Conservation (phyloP, 2,329 filamentous ascomycete species). For the Monosporascus sp. region DNA sequence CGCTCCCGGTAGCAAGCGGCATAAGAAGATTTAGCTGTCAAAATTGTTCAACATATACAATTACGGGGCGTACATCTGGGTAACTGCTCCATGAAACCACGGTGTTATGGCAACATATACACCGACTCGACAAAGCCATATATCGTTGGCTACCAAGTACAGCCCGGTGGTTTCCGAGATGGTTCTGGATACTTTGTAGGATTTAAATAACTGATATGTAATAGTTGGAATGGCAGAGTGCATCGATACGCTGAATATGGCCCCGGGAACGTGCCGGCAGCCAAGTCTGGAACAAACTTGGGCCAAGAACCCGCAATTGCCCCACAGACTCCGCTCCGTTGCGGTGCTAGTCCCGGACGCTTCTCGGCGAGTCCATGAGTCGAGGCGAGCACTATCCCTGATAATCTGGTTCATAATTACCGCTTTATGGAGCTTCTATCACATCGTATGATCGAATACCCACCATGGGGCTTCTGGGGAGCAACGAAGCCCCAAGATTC, state of each 20-base stretch:
- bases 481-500: neutral
- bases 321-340: neutral
- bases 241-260: neutral
- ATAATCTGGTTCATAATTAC: neutral
- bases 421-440: neutral
- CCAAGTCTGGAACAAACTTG: neutral
- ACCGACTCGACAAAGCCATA: too few relatives aligned
- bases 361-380: neutral
- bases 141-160: too few relatives aligned
- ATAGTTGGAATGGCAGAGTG: neutral
- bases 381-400: neutral
- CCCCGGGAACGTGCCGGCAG: neutral
- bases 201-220: too few relatives aligned
- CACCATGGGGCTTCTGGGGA: neutral
- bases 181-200: too few relatives aligned
- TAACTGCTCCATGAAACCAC: too few relatives aligned
- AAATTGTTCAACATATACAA: too few relatives aligned
- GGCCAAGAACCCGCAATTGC: neutral
- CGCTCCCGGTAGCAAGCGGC: too few relatives aligned
- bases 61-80: too few relatives aligned
- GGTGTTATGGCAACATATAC: too few relatives aligned
- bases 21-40: too few relatives aligned
- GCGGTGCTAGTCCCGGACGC: neutral
- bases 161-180: too few relatives aligned
- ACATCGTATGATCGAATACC: neutral